Conservation (phyloP, 2,329 filamentous ascomycete genomes). For the Cladosporium velox region DNA sequence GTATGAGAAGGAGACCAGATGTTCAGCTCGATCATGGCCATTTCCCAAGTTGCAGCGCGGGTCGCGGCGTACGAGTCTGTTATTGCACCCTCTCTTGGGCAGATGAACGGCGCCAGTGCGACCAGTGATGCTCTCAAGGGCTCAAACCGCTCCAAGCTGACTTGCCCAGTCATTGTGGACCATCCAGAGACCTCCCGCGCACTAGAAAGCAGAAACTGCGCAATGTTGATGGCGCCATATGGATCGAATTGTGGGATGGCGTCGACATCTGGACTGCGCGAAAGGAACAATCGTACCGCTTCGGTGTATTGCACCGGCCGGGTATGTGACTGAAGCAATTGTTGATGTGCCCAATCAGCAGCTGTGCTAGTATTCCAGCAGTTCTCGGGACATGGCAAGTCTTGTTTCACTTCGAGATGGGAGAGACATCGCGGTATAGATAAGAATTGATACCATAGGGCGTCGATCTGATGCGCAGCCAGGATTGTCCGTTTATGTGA, state of each 20-base stretch:
- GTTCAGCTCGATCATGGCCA: slow-evolving; percentile 21
- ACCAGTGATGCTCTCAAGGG: slow-evolving; percentile 18
- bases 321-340: slow-evolving; percentile 24
- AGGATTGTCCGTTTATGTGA: slow-evolving; percentile 48
- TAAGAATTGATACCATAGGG: slow-evolving; percentile 48
- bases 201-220: slow-evolving; percentile 19
- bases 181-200: slow-evolving; percentile 19
- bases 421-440: slow-evolving; percentile 42
- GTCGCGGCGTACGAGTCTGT: neutral
- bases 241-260: slow-evolving; percentile 14
- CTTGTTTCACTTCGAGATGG: slow-evolving; percentile 49
- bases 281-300: slow-evolving; percentile 18
- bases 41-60: slow-evolving; percentile 19
- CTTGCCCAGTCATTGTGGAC: slow-evolving; percentile 20
- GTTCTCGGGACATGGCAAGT: slow-evolving; percentile 44
- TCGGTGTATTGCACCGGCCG: slow-evolving; percentile 16
- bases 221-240: slow-evolving; percentile 19
- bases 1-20: slow-evolving; percentile 22
- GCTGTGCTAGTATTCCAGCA: slow-evolving; percentile 44
- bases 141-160: slow-evolving; percentile 21
- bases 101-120: slow-evolving; percentile 8
- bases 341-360: slow-evolving; percentile 40
- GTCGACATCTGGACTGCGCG: neutral
- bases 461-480: slow-evolving; percentile 47
- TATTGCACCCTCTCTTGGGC: neutral